These are phyloP conservation scores for Talaromyces wortmannii DNA, from an alignment of 495 filamentous ascomycete genomes.

Conservation along the genomic window DNA sequence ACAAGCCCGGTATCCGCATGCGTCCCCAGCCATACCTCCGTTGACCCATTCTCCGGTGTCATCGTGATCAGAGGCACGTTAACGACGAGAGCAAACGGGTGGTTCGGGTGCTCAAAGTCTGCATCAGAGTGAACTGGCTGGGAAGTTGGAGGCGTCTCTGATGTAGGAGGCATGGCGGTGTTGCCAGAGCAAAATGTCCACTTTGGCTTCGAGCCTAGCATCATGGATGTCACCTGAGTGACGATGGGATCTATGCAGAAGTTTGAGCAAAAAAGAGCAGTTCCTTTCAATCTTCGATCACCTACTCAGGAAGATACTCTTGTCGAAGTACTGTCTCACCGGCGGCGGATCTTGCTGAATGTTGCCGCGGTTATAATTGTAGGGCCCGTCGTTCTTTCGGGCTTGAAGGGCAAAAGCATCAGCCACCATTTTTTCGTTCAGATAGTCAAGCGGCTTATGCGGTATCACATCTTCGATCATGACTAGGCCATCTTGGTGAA, in stretches of 20 bases:
- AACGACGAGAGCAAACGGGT: conserved; percentile 48
- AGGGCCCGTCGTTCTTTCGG: conserved; percentile 37
- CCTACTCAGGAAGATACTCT: conserved; percentile 37
- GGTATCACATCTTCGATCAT: conserved; percentile 42
- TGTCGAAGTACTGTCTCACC: conserved; percentile 26
- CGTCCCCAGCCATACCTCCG: conserved; percentile 55
- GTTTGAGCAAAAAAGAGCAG: not conserved
- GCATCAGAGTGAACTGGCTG: conserved; percentile 52
- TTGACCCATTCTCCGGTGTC: conserved; percentile 48
- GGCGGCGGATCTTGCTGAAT: conserved; percentile 46
- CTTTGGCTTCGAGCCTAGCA: conserved; percentile 40
- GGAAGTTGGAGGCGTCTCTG: conserved; percentile 23
- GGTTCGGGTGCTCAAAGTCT: conserved; percentile 45
- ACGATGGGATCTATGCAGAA: conserved; percentile 35
- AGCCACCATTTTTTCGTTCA: conserved; percentile 45
- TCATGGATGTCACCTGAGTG: conserved; percentile 41
- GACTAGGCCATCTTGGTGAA: conserved; percentile 45
- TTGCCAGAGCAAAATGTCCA: conserved; percentile 49
- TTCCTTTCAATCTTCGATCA: not conserved
- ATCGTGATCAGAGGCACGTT: conserved; percentile 48
- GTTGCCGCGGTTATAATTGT: conserved; percentile 48
- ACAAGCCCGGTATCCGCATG: conserved; percentile 26
- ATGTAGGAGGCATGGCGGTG: conserved; percentile 39
- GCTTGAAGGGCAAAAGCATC: conserved; percentile 37
- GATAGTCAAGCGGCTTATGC: conserved; percentile 30